Base-by-base conservation (phyloP, 73 alveolate species). In the Breviolum minutum region DNA sequence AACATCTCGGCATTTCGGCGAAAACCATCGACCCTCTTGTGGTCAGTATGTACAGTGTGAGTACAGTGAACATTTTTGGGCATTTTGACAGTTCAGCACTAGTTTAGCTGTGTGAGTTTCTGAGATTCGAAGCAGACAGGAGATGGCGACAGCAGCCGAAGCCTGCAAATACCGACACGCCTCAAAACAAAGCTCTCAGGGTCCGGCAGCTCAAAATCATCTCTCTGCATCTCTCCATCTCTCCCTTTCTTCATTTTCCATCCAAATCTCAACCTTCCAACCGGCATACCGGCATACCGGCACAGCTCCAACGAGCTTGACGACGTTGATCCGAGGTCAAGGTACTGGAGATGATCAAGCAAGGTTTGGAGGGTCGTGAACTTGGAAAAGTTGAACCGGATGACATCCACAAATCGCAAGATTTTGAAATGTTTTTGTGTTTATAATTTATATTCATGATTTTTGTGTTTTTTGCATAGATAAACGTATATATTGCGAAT, bases 131-230 rank as follows among this genome's bases (percentile, higher is more conserved):
- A 16, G 24, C 26, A 24, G 13, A n/a, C 30, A 92, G 98, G 98
- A 92, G 94, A 69, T 94, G 99, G 99, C 92, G 84, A 32, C 93
- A 94, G 63, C 99, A 94, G 48, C 73, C 99, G 17, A 94, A 94
- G 77, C 99, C 99, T 27, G 99, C 99, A 63, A 71, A 30, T 61
- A 61, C 73, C 14, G 99, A 94, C 84, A 79, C 99, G 26, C 99
- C 99, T 26, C 82, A 82, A 16, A 77, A 94, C 94, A 94, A 94
- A 66, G 99, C 99, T 71, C 24, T 77, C 74, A 82, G 99, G 71
- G 99, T 92, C 89, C 20, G 54, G 98, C 73, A 22, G 61, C 84
- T n/a, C 79, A 26, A 26, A 77, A 82, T 7, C 13, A 27, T 30
- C 89, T 14, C 24, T 71, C 81, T 8, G 48, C 64, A 79, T 61